Base-by-base conservation (phyloP, 139 green algal species). In the Gonium pectorale region DNA sequence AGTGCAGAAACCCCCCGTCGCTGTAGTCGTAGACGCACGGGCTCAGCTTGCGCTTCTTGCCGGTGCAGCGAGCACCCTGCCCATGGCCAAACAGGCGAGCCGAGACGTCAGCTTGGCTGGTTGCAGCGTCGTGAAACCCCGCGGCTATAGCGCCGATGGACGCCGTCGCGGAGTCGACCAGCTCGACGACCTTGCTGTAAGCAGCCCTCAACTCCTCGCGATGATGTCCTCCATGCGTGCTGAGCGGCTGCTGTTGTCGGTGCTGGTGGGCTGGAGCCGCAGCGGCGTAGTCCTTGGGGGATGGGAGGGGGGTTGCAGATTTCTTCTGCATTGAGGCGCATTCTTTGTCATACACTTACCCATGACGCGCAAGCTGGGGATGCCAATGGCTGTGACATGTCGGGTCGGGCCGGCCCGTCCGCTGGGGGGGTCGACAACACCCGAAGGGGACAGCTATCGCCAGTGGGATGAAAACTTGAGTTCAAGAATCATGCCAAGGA, bases 11-110 rank as follows among this genome's bases (percentile, higher is more conserved):
- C 38, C 59, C 56, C 13, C 27, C 29, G 56, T 81, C 74, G 56
- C 29, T 81, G 56, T 59, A 60, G 75, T 82, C 75, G 29, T 72
- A 82, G 29, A 82, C 75, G n/a, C 27, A 82, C 4, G 75, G 75
- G 13, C 40, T 62, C 38, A 82, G 59, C 59, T 82, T 82, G 40
- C 75, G 75, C 41, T 82, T 82, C 35, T 33, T 54, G 38, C 75
- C 75, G 15, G 59, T 71, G 75, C 35, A 59, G 21, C 75, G 75
- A 3, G 27, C 33, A 5, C 31, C 15, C 13, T 54, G 7, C 19
- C 54, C 35, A 2, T 54, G 73, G 26, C 75, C 75, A 0, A 29
- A 63, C 3, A 82, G 75, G 0, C 75, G 75, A 9, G 75, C 75
- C 0, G 75, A 82, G 7, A 72, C 40, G 46, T 82, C 59, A 3